Conservation (phyloP, 2,329 filamentous ascomycete species). For the Fusarium sp. region DNA sequence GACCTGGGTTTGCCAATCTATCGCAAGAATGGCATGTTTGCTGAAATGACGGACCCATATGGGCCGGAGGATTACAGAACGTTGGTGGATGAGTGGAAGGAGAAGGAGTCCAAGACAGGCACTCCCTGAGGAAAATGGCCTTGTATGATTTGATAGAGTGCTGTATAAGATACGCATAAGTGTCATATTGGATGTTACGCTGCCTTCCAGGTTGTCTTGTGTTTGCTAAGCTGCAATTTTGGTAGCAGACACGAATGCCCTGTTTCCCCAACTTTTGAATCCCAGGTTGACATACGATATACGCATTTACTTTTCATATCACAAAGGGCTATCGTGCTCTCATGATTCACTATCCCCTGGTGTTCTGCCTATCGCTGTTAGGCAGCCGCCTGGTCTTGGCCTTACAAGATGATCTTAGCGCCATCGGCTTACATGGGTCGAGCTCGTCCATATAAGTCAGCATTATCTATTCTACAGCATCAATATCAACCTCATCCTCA, state of each 20-base stretch:
- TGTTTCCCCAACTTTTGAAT: too few species aligned
- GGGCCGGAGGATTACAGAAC: constrained; percentile 70
- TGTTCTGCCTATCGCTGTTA: constrained; percentile 26
- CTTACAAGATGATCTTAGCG: background rate
- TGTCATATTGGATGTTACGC: too few species aligned
- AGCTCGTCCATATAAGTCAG: constrained; percentile 10
- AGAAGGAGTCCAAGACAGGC: constrained; percentile 25
- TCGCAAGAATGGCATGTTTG: constrained; percentile 67
- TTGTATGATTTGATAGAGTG: background rate
- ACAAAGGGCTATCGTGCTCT: background rate
- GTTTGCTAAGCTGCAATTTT: background rate
- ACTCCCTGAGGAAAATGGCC: background rate
- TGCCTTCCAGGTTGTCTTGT: background rate
- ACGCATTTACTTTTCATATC: background rate
- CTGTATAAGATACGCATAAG: background rate
- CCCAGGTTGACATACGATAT: background rate
- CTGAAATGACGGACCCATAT: constrained; percentile 70
- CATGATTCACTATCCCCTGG: background rate
- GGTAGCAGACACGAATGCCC: background rate
- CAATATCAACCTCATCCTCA: background rate
- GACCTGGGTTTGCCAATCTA: constrained; percentile 74
- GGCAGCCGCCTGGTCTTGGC: constrained; percentile 24
- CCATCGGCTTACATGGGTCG: constrained; percentile 8
- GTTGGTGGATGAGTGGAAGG: constrained; percentile 67
- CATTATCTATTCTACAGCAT: background rate